phyloP scores from a whole-genome alignment of 2,329 filamentous ascomycete species.

The Alternaria dauci region DNA sequence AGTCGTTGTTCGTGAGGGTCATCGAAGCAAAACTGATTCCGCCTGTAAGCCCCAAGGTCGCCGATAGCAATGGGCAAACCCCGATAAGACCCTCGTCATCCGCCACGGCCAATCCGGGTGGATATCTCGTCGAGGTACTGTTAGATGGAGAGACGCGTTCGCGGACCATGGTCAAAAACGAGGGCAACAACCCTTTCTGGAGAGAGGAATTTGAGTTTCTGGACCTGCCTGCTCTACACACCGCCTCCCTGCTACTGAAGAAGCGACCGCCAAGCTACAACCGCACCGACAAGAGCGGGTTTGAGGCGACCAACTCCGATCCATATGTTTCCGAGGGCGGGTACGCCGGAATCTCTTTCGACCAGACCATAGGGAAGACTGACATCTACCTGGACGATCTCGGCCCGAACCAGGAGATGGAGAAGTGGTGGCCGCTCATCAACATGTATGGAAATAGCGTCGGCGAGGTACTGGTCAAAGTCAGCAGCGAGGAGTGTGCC shows the following conservation, averaged over 20 bases:
- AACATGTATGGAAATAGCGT: constrained; percentile 79
- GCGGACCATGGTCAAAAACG: constrained; percentile 74
- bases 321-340: constrained; percentile 51
- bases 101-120: constrained; percentile 57
- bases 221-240: constrained; percentile 75
- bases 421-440: constrained; percentile 84
- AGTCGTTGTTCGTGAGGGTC: constrained; percentile 66
- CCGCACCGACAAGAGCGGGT: constrained; percentile 46
- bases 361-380: constrained; percentile 71
- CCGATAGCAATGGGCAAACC: constrained; percentile 35
- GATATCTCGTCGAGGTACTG: constrained; percentile 81
- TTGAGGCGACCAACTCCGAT: constrained; percentile 48
- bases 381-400: constrained; percentile 83
- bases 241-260: constrained; percentile 76
- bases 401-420: constrained; percentile 77
- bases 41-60: constrained; percentile 49
- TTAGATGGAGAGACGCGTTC: constrained; percentile 81
- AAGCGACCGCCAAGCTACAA: constrained; percentile 58
- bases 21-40: constrained; percentile 67
- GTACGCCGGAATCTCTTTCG: constrained; percentile 58
- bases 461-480: constrained; percentile 83
- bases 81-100: constrained; percentile 44
- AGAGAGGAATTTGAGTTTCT: constrained; percentile 80
- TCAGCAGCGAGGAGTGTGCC: constrained; percentile 86
- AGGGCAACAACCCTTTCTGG: constrained; percentile 81